Evolutionary conservation across 2,329 filamentous ascomycete genomes (phyloP).

Genomic region (Fusarium albosuccineum): DNA sequence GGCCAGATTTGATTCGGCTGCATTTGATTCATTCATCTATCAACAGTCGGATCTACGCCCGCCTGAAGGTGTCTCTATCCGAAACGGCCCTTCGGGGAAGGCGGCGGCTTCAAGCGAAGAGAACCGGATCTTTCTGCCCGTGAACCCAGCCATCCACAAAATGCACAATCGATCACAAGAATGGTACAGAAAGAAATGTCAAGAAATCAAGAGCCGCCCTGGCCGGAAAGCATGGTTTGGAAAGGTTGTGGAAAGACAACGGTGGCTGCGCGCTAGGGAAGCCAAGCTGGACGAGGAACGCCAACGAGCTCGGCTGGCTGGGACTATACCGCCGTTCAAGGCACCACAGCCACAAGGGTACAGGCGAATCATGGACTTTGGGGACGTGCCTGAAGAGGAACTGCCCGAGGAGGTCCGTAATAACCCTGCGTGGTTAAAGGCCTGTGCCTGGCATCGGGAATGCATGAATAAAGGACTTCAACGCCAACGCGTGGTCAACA

Average conservation of each 20-base stretch:
- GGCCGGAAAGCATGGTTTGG: constrained; percentile 66
- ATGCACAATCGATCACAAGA: constrained; percentile 56
- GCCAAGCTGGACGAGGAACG: constrained; percentile 26
- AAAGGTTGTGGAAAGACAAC: constrained; percentile 56
- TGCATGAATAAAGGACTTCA: constrained; percentile 34
- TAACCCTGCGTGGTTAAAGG: constrained; percentile 61
- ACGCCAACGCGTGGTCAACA: constrained; percentile 28
- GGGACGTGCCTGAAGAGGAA: constrained; percentile 53
- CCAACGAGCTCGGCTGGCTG: constrained; percentile 19
- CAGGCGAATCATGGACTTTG: constrained; percentile 52
- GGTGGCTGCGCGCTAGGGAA: constrained; percentile 46
- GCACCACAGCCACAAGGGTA: constrained; percentile 49
- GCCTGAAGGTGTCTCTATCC: constrained; percentile 39
- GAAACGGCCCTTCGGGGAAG: constrained; percentile 12
- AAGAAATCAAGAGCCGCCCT: constrained; percentile 63
- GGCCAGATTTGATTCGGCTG: constrained; percentile 41
- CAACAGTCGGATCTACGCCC: constrained; percentile 47
- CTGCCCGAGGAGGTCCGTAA: constrained; percentile 60
- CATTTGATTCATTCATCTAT: constrained; percentile 58
- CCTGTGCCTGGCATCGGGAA: constrained; percentile 54
- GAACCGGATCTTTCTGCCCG: constrained; percentile 56
- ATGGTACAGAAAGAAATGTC: constrained; percentile 63
- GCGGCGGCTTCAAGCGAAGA: constrained; percentile 33
- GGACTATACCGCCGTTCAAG: constrained; percentile 30
- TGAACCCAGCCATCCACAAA: constrained; percentile 66